phyloP scores from a whole-genome alignment of 371 early-diverging fungal genomes.

The Actinomortierella ambigua region DNA sequence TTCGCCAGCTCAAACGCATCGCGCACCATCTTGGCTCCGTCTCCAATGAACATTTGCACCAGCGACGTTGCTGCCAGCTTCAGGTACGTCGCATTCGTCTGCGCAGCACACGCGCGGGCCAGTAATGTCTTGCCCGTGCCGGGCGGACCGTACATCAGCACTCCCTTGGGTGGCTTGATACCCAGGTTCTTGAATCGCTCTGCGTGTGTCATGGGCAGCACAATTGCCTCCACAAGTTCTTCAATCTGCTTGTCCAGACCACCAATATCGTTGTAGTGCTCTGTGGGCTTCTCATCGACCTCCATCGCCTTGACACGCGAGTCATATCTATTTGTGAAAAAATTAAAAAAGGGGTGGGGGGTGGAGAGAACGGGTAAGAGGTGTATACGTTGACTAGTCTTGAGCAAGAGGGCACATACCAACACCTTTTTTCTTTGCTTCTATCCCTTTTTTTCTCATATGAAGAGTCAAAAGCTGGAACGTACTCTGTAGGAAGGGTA shows the following conservation, averaged over 20 bases:
- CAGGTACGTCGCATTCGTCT: slow-evolving; percentile 96
- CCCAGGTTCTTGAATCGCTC: slow-evolving; percentile 97
- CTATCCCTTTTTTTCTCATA: too few species aligned
- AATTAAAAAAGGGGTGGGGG: background rate
- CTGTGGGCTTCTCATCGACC: slow-evolving; percentile 99
- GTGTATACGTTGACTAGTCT: background rate
- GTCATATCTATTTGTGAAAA: slow-evolving; percentile 78
- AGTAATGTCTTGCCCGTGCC: slow-evolving; percentile 97
- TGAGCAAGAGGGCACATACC: too few species aligned
- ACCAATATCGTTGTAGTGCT: slow-evolving; percentile 99
- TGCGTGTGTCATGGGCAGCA: slow-evolving; percentile 97
- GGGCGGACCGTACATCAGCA: slow-evolving; percentile 99
- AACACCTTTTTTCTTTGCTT: too few species aligned
- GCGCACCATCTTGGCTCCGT: slow-evolving; percentile 98
- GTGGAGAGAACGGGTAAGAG: background rate
- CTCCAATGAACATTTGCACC: slow-evolving; percentile 99
- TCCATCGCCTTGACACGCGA: slow-evolving; percentile 99
- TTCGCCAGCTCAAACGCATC: slow-evolving; percentile 99
- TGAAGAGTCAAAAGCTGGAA: too few species aligned
- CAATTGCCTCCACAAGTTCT: slow-evolving; percentile 99
- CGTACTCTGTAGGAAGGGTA: slow-evolving; percentile 96
- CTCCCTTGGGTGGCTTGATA: slow-evolving; percentile 98
- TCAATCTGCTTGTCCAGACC: slow-evolving; percentile 99
- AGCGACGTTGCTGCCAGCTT: slow-evolving; percentile 99
- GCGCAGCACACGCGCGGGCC: slow-evolving; percentile 98